Base-by-base conservation (phyloP, 2,329 filamentous ascomycete species). In the Phoma herbarum region DNA sequence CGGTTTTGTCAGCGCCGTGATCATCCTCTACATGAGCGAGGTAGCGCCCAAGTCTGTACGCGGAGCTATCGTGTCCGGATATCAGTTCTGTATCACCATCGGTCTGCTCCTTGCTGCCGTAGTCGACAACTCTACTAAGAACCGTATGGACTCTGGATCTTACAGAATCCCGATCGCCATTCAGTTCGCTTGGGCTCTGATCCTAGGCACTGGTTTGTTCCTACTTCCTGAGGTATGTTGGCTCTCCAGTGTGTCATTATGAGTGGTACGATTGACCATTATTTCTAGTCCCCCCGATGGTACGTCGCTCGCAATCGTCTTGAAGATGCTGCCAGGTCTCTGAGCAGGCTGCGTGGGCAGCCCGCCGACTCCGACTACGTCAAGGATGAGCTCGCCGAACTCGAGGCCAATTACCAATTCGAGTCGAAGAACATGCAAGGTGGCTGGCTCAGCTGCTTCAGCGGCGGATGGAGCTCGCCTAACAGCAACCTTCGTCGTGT, bases 321-420 rank as follows among this genome's bases (percentile, higher is more conserved):
- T 51, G 86, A 89, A 41, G 74, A 83, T 56, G 92, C 92, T 31
- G 84, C 87, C 59, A 61, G 78, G 1, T 80, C 86, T 12, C 84
- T 96, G 7, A 79, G 85, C 57, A 85, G 83, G 57, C 85, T 96
- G 29, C 90, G 92, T 75, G 90, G 90, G 60, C 90, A 96, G 80
- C 84, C 89, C 47, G 72, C 79, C 52, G 86, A 90, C 53, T 93
- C 90, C 22, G 85, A 90, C 62, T 93, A 86, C 77, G 88, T 96
- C 78, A 86, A 90, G 79, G 81, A 86, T 61, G 92, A 96, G 80
- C 84, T 96, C 44, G 86, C 90, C 42, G 92, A 96, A 81, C 92
- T 97, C 65, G 84, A 95, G 59, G 92, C 92, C 82, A 96, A 96
- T 83, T 86, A 94, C 79, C 90, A 91, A 79, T 93, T 94, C 75